Evolutionary conservation across 1,139 yeast species (phyloP), one percentile per base, ranked within the genome.

Genomic region (Blastobotrys raffinosifermentans): DNA sequence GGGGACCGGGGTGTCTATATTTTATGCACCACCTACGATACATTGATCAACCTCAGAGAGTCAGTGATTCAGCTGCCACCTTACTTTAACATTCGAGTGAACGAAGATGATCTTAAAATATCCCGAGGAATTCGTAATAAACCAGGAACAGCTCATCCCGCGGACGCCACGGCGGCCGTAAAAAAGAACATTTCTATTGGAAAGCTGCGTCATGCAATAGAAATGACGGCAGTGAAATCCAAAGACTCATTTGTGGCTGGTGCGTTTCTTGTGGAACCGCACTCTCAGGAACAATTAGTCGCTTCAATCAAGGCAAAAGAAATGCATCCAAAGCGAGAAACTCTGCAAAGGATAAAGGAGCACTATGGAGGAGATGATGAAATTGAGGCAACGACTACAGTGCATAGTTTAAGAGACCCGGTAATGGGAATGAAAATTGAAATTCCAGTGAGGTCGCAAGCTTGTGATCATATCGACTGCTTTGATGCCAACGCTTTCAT

Each of bases 381-480:
- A 30, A 50, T 67, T 16, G 57, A 52, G 21, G 58, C 65, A 15
- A 54, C 59, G 19, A 51, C 64, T 13, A 55, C 61, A 4, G 53
- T 55, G 3, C 56, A 60, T 35, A 47, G 64, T 6, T 49, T 67
- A 21, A 60, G 53, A 35, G 69, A 68, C 41, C 68, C 68, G 1
- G 50, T 67, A 4, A 53, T 64, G 21, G 58, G 49, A 39, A 41
- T 55, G n/a, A 54, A 68, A 15, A 63, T 67, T 31, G 40, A 44
- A 11, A 32, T 52, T 4, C 72, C 72, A 0, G 49, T 64, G 3
- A 48, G 71, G 15, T 59, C 70, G 2, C 43, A 49, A n/a, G 41
- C 37, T 15, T 67, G 72, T 42, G 43, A 44, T 13, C 72, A 67
- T 44, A 51, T 66, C 17, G 69, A 65, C 37, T 66, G 72, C 42